A percentile compares a stretch with the other conserved stretches of the same genome.
Conservation (phyloP, 352 stramenopile genomes). For the Phytopythium boreale region DNA sequence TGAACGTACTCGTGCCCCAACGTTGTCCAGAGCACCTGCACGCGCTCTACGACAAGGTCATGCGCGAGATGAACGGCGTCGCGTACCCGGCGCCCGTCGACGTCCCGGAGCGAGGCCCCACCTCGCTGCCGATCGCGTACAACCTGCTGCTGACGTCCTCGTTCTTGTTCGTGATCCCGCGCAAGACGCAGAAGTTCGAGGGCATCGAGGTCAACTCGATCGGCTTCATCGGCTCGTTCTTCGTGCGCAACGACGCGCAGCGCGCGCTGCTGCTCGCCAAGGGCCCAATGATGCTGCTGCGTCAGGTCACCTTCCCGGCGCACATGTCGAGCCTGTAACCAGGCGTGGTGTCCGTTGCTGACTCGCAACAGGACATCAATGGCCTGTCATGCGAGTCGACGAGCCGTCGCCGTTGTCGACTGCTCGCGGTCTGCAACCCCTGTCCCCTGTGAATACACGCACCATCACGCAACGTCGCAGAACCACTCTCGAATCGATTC, state of each 20-base stretch:
- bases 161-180: conserved; percentile 72
- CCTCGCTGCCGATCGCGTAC: conserved; percentile 48
- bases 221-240: conserved; percentile 80
- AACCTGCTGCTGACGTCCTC: conserved; percentile 73
- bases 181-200: conserved; percentile 41
- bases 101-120: background rate
- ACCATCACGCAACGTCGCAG: background rate
- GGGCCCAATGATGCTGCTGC: conserved; percentile 56
- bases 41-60: conserved; percentile 44
- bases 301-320: conserved; percentile 59
- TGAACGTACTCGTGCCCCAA: background rate
- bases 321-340: conserved; percentile 4
- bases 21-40: conserved; percentile 26
- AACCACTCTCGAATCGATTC: no score
- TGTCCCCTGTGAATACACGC: background rate
- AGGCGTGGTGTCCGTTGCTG: background rate
- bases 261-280: conserved; percentile 46
- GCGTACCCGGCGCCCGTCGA: conserved; percentile 23
- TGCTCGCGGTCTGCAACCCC: background rate
- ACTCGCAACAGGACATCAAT: background rate
- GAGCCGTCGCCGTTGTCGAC: no score
- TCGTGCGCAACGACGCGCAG: conserved; percentile 62
- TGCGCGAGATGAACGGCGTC: conserved; percentile 37
- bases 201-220: conserved; percentile 86
- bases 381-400: no score